phyloP scores from a whole-genome alignment of 108 stramenopile species.

The Chaetoceros tenuissimus region DNA sequence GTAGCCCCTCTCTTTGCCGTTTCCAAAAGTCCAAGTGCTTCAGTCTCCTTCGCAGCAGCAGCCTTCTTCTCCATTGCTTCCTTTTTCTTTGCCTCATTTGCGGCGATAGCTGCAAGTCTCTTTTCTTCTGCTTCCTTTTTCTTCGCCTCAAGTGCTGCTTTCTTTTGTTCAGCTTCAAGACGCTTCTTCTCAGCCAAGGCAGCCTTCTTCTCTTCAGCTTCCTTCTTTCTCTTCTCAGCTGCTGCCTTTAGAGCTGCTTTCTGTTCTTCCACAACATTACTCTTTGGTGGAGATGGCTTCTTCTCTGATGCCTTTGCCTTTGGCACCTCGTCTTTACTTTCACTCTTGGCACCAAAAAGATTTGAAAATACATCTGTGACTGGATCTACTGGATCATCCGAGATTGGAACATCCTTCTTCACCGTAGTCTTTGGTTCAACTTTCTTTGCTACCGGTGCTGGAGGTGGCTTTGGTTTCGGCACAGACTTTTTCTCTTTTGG shows the following conservation, averaged over 20 bases:
- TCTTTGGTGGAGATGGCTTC: neutral
- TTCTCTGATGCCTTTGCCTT: neutral
- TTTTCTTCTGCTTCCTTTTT: slow-evolving; percentile 3
- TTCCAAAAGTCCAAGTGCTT: neutral
- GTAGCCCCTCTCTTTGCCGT: neutral
- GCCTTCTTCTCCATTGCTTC: neutral
- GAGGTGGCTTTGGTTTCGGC: neutral
- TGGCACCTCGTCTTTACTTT: slow-evolving; percentile 1
- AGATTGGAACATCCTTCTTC: too few species aligned
- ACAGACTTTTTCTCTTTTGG: neutral
- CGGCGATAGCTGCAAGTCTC: slow-evolving; percentile 6
- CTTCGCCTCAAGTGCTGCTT: slow-evolving; percentile 5
- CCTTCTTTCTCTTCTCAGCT: slow-evolving; percentile 19
- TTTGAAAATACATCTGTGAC: slow-evolving; percentile 16
- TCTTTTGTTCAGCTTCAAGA: slow-evolving; percentile 4
- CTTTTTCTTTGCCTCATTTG: slow-evolving; percentile 2
- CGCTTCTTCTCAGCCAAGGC: slow-evolving; percentile 15
- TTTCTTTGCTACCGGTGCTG: neutral
- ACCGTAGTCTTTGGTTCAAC: neutral
- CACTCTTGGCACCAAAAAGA: neutral
- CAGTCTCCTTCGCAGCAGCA: neutral
- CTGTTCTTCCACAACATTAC: neutral
- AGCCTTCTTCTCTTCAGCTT: slow-evolving; percentile 6
- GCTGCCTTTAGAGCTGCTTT: slow-evolving; percentile 12
- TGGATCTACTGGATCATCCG: slow-evolving; percentile 11